Base-by-base conservation (phyloP, 2,329 filamentous ascomycete genomes). In the Emericellopsis cladophorae region DNA sequence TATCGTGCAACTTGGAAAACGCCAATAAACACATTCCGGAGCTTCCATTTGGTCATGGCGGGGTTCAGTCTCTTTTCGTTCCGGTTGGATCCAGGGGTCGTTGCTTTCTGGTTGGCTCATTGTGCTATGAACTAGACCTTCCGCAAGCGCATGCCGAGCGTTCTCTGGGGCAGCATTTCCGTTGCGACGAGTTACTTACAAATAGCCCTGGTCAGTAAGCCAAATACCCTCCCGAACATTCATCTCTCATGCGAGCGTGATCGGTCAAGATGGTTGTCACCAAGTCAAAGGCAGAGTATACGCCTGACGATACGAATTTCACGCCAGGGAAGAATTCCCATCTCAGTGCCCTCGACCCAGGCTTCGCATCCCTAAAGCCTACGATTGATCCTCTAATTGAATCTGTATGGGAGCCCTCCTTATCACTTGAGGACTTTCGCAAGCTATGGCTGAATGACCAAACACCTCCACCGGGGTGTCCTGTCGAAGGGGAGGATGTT, bases 291-390 rank as follows among this genome's bases (percentile, higher is more conserved):
- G 46, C 51, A 42, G 49, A 56, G 29, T 58, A 58, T 48, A 48
- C 49, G 32, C 38, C 42, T 15, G 12, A 55, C 36, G 51, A 56
- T 37, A 45, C 53, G 12, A 40, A 49, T 46, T 59, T 55, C 55
- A 53, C 53, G 39, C 59, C 59, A 2, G 46, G 56, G 26, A 59
- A 55, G 41, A 48, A 63, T 40, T 56, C 58, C 39, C 58, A 61
- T 43, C 52, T 57, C 36, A 54, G 56, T 31, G 44, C 51, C 42
- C 51, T 55, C 21, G 58, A 57, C 26, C 53, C 58, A 3, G 49
- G 52, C 4, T 59, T 59, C 42, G 46, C 51, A 11, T 47, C 45
- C 7, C 40, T 51, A 18, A 57, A 60, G 36, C 39, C 43, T 4
- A 49, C 45, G 8, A 48, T 55, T 33, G 51, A 52, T 11, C 50